Percentiles rank a stretch among this genome's conserved stretches.
Conservation (phyloP, 2,329 filamentous ascomycete species). For the Beauveria sp. region DNA sequence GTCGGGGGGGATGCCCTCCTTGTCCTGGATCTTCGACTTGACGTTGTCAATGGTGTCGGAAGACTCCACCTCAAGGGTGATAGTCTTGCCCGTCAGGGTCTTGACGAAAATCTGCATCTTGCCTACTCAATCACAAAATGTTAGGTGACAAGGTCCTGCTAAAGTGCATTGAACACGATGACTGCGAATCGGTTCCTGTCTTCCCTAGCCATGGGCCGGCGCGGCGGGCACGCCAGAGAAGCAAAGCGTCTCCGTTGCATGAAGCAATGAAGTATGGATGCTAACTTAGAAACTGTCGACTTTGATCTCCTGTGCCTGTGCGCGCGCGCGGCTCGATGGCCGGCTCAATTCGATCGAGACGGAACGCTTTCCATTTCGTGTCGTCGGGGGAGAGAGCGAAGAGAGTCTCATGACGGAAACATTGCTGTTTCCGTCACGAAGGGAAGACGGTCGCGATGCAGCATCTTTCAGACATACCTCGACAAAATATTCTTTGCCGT, state of each 20-base stretch:
- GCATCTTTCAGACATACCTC: slow-evolving; percentile 54
- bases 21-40: slow-evolving; percentile 98
- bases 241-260: background rate
- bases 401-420: slow-evolving; percentile 9
- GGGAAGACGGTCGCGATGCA: slow-evolving; percentile 25
- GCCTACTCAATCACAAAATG: slow-evolving; percentile 40
- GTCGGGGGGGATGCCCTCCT: slow-evolving; percentile 98
- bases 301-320: background rate
- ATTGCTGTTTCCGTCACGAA: slow-evolving; percentile 22
- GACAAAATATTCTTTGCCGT: slow-evolving; percentile 54
- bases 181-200: background rate
- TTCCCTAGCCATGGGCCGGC: slow-evolving; percentile 1
- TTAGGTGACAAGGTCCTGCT: slow-evolving; percentile 26
- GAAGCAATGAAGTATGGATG: background rate
- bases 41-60: slow-evolving; percentile 99
- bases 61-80: slow-evolving; percentile 99
- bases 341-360: slow-evolving; percentile 9
- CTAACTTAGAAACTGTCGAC: background rate
- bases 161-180: background rate
- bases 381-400: background rate
- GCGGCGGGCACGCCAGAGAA: background rate
- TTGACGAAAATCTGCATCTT: slow-evolving; percentile 74
- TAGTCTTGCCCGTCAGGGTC: slow-evolving; percentile 98
- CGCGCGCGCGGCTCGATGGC: slow-evolving; percentile 3
- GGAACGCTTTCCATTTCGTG: background rate